These are phyloP conservation scores for Paralagenidium karlingii DNA, from an alignment of 352 stramenopile species.

Conservation along the genomic window DNA sequence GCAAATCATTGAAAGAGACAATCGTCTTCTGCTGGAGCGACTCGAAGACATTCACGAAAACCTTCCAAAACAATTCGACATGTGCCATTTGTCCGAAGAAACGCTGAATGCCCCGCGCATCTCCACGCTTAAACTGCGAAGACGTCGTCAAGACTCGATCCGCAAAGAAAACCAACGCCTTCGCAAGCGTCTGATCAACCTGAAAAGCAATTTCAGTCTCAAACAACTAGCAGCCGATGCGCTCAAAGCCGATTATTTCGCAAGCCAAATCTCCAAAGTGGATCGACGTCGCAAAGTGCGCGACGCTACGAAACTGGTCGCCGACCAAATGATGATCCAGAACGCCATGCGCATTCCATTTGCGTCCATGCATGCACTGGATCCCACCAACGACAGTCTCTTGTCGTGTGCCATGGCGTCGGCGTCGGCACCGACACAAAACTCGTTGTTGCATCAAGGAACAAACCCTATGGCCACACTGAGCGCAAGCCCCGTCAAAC, in stretches of 20 bases:
- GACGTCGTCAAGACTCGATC: conserved; percentile 29
- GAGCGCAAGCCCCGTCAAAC: no score
- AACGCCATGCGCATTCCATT: no score
- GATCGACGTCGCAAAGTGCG: conserved; percentile 22
- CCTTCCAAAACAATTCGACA: conserved; percentile 41
- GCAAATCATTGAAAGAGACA: conserved; percentile 30
- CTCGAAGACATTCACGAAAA: conserved; percentile 43
- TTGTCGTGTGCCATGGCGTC: no score
- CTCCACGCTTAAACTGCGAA: conserved; percentile 16
- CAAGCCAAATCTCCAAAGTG: conserved; percentile 42
- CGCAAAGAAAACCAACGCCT: conserved; percentile 33
- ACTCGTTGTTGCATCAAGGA: no score
- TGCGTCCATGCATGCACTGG: no score
- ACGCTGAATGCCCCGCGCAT: conserved; percentile 20
- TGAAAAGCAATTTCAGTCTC: conserved; percentile 25
- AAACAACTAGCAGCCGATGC: conserved; percentile 36
- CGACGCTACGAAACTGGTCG: no score
- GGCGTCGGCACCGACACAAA: no score
- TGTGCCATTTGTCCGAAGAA: conserved; percentile 33
- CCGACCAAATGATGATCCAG: no score
- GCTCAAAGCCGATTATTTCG: conserved; percentile 27
- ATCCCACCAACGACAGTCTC: no score
- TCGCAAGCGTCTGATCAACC: conserved; percentile 15
- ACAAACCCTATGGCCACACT: no score
- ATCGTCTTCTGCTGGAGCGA: conserved; percentile 24